Evolutionary conservation across 2,329 filamentous ascomycete species (phyloP).

Genomic region (Camillea tinctor): DNA sequence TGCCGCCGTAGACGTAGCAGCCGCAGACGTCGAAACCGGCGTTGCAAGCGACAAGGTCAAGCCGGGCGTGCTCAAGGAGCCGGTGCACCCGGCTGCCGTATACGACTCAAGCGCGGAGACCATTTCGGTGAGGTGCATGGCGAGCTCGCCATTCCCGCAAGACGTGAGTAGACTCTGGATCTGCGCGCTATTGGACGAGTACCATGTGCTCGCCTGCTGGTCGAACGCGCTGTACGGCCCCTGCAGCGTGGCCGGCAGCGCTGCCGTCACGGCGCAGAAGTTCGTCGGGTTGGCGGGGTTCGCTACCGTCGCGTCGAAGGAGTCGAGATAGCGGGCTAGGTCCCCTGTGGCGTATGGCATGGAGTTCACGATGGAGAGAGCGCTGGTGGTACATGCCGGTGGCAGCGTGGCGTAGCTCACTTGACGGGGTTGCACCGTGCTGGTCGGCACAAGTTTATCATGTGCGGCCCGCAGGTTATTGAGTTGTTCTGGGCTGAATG

Average conservation of each 20-base stretch:
- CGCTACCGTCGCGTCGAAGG: constrained; percentile 7
- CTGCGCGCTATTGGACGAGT: constrained; percentile 12
- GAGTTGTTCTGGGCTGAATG: constrained; percentile 15
- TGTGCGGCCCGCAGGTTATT: constrained; percentile 11
- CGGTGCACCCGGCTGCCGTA: constrained; percentile 1
- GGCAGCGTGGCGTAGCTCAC: background rate
- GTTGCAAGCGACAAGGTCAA: too few relatives aligned
- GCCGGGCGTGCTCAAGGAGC: background rate
- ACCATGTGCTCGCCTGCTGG: constrained; percentile 18
- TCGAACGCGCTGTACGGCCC: constrained; percentile 19
- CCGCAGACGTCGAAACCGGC: background rate
- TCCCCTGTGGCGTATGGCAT: constrained; percentile 3
- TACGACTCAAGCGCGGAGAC: constrained; percentile 6
- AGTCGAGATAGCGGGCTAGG: constrained; percentile 10
- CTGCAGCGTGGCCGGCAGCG: constrained; percentile 14
- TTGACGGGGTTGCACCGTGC: constrained; percentile 10
- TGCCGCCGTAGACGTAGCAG: background rate
- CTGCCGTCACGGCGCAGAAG: constrained; percentile 11
- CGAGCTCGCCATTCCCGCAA: constrained; percentile 9
- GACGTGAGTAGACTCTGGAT: constrained; percentile 7
- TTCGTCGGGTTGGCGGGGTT: constrained; percentile 7
- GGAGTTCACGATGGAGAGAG: constrained; percentile 7
- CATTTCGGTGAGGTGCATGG: constrained; percentile 1
- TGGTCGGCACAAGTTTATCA: constrained; percentile 7
- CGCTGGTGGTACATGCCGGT: constrained; percentile 6